phyloP scores from a whole-genome alignment of 2,329 filamentous ascomycete species.

The Fusarium kyushuense region DNA sequence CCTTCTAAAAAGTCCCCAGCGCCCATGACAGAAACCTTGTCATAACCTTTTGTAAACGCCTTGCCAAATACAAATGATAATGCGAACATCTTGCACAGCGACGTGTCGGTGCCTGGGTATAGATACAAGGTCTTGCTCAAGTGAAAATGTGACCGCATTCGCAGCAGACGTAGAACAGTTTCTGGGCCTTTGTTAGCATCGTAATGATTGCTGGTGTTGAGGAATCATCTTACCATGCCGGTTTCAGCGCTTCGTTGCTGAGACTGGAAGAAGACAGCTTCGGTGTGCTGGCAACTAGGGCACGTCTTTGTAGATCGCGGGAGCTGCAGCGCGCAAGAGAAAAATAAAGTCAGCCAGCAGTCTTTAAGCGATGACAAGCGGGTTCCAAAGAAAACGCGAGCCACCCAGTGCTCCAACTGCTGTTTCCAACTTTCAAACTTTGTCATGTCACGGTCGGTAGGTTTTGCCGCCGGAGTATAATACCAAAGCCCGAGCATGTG shows the following conservation, averaged over 20 bases:
- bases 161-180: slow-evolving; percentile 95
- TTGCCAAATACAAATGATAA: slow-evolving; percentile 39
- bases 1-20: slow-evolving; percentile 22
- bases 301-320: slow-evolving; percentile 89
- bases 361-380: slow-evolving; percentile 48
- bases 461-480: slow-evolving; percentile 28
- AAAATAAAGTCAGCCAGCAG: slow-evolving; percentile 59
- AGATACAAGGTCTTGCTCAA: slow-evolving; percentile 53
- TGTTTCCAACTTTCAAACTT: slow-evolving; percentile 39
- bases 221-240: slow-evolving; percentile 82
- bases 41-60: slow-evolving; percentile 41
- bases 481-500: slow-evolving; percentile 45
- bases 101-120: slow-evolving; percentile 40
- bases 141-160: slow-evolving; percentile 90
- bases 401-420: slow-evolving; percentile 44
- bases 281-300: slow-evolving; percentile 84
- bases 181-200: slow-evolving; percentile 62
- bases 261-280: slow-evolving; percentile 98
- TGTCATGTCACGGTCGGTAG: slow-evolving; percentile 32
- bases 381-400: slow-evolving; percentile 47
- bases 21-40: slow-evolving; percentile 26
- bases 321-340: slow-evolving; percentile 72
- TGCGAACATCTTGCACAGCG: slow-evolving; percentile 31
- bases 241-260: slow-evolving; percentile 97
- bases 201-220: background rate